A percentile compares a stretch with the other conserved stretches of the same genome.
Conservation (phyloP, 2,329 filamentous ascomycete genomes). For the Fusarium drepaniforme region DNA sequence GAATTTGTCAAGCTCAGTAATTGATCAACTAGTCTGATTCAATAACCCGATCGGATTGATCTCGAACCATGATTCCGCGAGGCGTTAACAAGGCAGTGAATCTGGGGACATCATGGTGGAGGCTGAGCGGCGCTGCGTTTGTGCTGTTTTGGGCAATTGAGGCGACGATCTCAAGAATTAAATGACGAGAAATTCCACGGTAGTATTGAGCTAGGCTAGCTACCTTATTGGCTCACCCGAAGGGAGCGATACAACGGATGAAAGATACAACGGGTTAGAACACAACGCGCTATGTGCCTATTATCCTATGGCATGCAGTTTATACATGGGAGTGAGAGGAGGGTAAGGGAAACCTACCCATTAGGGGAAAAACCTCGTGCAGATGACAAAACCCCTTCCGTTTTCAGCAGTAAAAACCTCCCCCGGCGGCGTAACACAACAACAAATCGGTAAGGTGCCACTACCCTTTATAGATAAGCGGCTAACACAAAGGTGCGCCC, state of each 20-base stretch:
- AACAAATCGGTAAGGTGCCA: no score
- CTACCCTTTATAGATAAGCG: no score
- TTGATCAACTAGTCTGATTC: background rate
- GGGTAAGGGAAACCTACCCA: background rate
- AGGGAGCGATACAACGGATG: no score
- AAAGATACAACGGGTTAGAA: no score
- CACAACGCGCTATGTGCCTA: no score
- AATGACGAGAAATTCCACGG: no score
- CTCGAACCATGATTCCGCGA: background rate
- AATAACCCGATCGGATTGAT: background rate
- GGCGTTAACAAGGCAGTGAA: background rate
- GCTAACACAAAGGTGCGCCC: no score
- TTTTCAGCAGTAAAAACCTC: background rate
- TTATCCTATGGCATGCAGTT: no score
- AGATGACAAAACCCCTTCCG: background rate
- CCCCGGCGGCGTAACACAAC: no score
- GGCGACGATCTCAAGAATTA: background rate
- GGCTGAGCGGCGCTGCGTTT: slow-evolving; percentile 2
- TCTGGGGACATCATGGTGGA: background rate
- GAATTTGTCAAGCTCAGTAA: background rate
- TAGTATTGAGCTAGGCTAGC: no score
- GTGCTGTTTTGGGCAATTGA: background rate
- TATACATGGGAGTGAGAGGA: background rate
- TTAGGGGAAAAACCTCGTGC: background rate
- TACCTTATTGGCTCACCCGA: no score